Base-by-base conservation (phyloP, 2,329 filamentous ascomycete genomes). In the Dothideomycetes sp. region DNA sequence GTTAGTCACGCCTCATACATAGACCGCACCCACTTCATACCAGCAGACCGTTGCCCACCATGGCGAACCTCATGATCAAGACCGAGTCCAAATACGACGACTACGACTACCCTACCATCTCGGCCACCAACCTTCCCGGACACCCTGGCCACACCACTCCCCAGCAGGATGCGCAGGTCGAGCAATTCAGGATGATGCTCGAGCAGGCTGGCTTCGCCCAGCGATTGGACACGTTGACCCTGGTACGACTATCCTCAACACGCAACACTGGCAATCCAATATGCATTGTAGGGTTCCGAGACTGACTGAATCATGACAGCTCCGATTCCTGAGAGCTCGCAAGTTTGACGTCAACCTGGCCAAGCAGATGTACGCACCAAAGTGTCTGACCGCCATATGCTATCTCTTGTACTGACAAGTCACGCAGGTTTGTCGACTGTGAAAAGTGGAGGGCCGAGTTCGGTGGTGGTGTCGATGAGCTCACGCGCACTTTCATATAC, bases 371-470 rank as follows among this genome's bases (percentile, higher is more conserved):
- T 95, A 68, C 62, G 82, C 62, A 17, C 10, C 11, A 7, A 12
- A 27, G 7, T 27, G 12, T 12, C 12, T 27, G 7, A 27, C 22
- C 22, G 22, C 22, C 7, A 27, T 7, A 7, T 12, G 7, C 7
- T 27, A 7, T 27, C 22, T 7, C 22, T 7, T 12, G 4, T 12
- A n/a, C 34, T 37, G 33, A 38, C 19, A 32, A 17, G 12, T 5
- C 14, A 16, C 19, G 24, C 57, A 95, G 89, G 88, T 96, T 94
- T 66, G 58, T 85, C 52, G 84, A 93, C 37, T 81, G 75, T 55
- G 89, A 96, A 69, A 79, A 83, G 59, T 98, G 91, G 91, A 79
- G 91, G 61, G 79, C 81, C 61, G 78, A 88, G 42, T 91, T 83
- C 55, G 78, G 83, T 47, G 66, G 61, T 41, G 66, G 68, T 44